A percentile compares a stretch with the other conserved stretches of the same genome.
phyloP scores from a whole-genome alignment of 306 rosid genomes.

The Medicago ruthenica region DNA sequence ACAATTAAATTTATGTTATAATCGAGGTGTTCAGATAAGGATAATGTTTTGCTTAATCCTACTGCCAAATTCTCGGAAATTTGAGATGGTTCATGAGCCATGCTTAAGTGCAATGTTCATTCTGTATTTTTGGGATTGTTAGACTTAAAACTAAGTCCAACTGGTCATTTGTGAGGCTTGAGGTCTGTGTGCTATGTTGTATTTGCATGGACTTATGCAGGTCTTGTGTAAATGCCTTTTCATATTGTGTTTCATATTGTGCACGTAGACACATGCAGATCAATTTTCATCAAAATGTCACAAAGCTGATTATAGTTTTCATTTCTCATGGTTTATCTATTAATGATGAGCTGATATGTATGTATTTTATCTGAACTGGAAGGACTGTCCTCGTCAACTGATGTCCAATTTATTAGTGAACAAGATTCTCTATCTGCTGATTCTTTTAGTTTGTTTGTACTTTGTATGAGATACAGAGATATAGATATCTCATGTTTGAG shows the following conservation, averaged over 20 bases:
- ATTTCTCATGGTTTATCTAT: conserved; percentile 6
- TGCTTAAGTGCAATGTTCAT: not conserved
- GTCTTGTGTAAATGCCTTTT: conserved; percentile 28
- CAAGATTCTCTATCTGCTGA: conserved; percentile 20
- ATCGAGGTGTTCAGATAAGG: not conserved
- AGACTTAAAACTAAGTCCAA: conserved; percentile 9
- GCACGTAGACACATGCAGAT: not conserved
- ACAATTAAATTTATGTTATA: not conserved
- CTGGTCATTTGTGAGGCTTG: conserved; percentile 14
- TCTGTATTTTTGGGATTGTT: conserved; percentile 17
- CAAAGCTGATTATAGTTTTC: not conserved
- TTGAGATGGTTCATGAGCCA: not conserved
- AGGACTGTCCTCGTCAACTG: conserved; percentile 4
- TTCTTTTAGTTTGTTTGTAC: not conserved
- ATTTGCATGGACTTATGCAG: conserved; percentile 14
- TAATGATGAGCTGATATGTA: conserved; percentile 11
- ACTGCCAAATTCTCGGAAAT: conserved; percentile 18
- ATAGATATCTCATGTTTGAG: conserved; percentile 19
- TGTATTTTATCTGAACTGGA: conserved; percentile 10
- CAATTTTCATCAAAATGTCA: conserved; percentile 24
- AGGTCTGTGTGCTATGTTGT: not conserved
- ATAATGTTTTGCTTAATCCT: conserved; percentile 51
- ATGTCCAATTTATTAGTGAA: too few relatives aligned
- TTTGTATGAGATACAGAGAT: conserved; percentile 14
- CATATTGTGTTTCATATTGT: not conserved